phyloP scores from a whole-genome alignment of 805 yeast species.

The Phaffomyces thermotolerans region DNA sequence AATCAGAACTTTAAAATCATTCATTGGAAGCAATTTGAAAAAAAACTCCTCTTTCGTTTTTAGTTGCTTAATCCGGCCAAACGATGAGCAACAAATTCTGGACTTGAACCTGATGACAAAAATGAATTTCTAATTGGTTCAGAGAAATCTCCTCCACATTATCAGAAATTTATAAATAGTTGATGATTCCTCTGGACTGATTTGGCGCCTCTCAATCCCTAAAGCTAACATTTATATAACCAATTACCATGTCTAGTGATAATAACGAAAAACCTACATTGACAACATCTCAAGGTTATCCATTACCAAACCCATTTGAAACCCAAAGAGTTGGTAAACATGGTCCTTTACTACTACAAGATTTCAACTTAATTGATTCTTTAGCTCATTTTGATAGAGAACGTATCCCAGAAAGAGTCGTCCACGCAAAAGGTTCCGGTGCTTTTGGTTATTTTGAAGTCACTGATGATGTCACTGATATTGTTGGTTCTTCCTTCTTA shows the following conservation, averaged over 20 bases:
- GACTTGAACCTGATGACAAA: slow-evolving; percentile 11
- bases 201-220: neutral
- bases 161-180: neutral
- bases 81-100: neutral
- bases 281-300: slow-evolving; percentile 70
- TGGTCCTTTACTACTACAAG: slow-evolving; percentile 79
- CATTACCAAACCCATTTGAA: slow-evolving; percentile 70
- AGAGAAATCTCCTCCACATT: slow-evolving; percentile 8
- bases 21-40: too few relatives aligned
- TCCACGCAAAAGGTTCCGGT: slow-evolving; percentile 91
- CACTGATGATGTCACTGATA: slow-evolving; percentile 75
- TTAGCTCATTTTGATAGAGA: slow-evolving; percentile 86
- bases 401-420: slow-evolving; percentile 88
- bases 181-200: neutral
- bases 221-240: neutral
- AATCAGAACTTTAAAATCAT: too few relatives aligned
- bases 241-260: slow-evolving; percentile 7
- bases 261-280: slow-evolving; percentile 37
- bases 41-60: neutral
- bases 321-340: slow-evolving; percentile 67
- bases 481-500: slow-evolving; percentile 65
- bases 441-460: slow-evolving; percentile 84
- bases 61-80: slow-evolving; percentile 1
- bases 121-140: slow-evolving; percentile 11
- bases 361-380: slow-evolving; percentile 71